Conservation (phyloP, 345 rosid species). For the Syzygium oleosum region DNA sequence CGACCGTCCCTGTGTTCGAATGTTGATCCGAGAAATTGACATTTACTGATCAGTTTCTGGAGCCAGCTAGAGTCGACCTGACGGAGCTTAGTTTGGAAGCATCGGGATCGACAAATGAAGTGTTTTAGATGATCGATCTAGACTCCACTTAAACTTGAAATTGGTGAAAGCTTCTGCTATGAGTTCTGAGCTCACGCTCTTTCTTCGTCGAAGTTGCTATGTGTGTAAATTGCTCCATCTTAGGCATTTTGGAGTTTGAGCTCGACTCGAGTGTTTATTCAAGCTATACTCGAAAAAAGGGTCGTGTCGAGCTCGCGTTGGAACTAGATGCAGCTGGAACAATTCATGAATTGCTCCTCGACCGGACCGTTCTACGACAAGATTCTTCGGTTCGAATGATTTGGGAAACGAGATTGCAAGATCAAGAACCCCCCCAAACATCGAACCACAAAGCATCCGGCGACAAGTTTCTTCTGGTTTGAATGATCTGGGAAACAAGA, state of each 20-base stretch:
- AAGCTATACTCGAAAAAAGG: not conserved
- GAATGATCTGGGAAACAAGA: not conserved
- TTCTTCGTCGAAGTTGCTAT: not conserved
- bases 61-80: not conserved
- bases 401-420: not conserved
- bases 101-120: not conserved
- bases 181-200: not conserved
- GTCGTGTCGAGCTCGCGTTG: not conserved
- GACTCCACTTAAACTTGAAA: not conserved
- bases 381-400: not conserved
- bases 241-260: not conserved
- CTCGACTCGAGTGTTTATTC: not conserved
- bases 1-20: not conserved
- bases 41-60: not conserved
- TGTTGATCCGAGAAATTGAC: not conserved
- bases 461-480: not conserved
- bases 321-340: not conserved
- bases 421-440: not conserved
- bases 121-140: not conserved
- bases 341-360: not conserved
- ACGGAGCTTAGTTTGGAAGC: not conserved
- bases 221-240: not conserved
- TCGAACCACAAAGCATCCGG: not conserved
- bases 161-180: not conserved
- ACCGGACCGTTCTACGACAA: not conserved